phyloP scores from a whole-genome alignment of 768 basidiomycete species.

The Kwoniella shandongensis region DNA sequence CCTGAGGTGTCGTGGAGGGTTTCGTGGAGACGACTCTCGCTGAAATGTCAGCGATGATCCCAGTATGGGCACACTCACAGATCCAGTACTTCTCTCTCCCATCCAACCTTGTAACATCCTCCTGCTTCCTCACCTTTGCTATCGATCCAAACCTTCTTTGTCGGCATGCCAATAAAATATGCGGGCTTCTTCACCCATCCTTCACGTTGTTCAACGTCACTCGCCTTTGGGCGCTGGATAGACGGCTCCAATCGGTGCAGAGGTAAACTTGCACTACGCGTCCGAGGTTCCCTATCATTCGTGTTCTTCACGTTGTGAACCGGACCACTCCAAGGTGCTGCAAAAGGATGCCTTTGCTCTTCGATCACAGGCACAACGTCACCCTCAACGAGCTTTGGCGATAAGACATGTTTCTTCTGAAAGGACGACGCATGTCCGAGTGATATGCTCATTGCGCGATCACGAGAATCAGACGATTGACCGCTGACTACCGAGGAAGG shows the following conservation, averaged over 20 bases:
- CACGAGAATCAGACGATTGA: conserved; percentile 23
- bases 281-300: too few species aligned
- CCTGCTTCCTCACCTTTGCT: conserved; percentile 15
- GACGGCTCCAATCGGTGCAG: not conserved
- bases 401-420: conserved; percentile 10
- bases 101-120: conserved; percentile 40
- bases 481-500: conserved; percentile 14
- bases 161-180: conserved; percentile 2
- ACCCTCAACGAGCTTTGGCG: conserved; percentile 1
- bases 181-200: conserved; percentile 27
- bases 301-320: not conserved
- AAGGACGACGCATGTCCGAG: too few species aligned
- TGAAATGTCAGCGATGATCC: conserved; percentile 7
- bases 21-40: conserved; percentile 47
- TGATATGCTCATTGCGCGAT: conserved; percentile 31
- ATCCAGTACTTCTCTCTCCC: conserved; percentile 48
- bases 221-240: too few species aligned
- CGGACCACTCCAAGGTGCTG: conserved; percentile 20
- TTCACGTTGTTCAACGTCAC: too few species aligned
- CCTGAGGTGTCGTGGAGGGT: conserved; percentile 36
- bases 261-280: conserved; percentile 5
- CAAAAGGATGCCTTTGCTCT: conserved; percentile 17
- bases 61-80: conserved; percentile 29
- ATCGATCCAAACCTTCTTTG: conserved; percentile 36
- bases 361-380: conserved; percentile 8